phyloP scores from a whole-genome alignment of 495 filamentous ascomycete genomes.

The Aspergillus ostianus region DNA sequence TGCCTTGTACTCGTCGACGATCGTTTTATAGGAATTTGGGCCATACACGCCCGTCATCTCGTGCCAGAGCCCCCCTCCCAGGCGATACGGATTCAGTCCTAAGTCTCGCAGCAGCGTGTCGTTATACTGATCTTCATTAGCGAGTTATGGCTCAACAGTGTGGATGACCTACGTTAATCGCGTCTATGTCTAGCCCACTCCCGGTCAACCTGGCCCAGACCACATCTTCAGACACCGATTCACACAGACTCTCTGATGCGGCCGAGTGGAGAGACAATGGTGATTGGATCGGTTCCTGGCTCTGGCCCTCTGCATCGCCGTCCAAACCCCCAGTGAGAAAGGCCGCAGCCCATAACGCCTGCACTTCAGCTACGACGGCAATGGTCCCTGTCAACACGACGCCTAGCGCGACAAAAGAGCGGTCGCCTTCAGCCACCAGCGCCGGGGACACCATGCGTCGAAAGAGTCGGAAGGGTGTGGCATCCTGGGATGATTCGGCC shows the following conservation, averaged over 20 bases:
- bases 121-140: slow-evolving; percentile 24
- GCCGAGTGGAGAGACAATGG: slow-evolving; percentile 10
- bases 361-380: slow-evolving; percentile 56
- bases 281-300: background rate
- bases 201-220: slow-evolving; percentile 27
- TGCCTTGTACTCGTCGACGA: slow-evolving; percentile 30
- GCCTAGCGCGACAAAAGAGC: slow-evolving; percentile 62
- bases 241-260: slow-evolving; percentile 15
- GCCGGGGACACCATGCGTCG: slow-evolving; percentile 55
- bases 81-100: slow-evolving; percentile 29
- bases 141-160: background rate
- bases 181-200: slow-evolving; percentile 26
- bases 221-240: slow-evolving; percentile 28
- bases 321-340: slow-evolving; percentile 43
- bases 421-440: slow-evolving; percentile 49
- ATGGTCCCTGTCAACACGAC: slow-evolving; percentile 55
- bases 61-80: slow-evolving; percentile 23
- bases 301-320: background rate
- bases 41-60: slow-evolving; percentile 30
- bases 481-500: slow-evolving; percentile 22
- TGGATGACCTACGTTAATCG: slow-evolving; percentile 25
- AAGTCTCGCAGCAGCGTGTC: slow-evolving; percentile 31
- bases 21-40: slow-evolving; percentile 29
- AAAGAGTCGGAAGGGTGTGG: slow-evolving; percentile 46
- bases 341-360: slow-evolving; percentile 66